A percentile compares a stretch with the other conserved stretches of the same genome.
Conservation (phyloP, 2,329 filamentous ascomycete species). For the Trichoderma harzianum region DNA sequence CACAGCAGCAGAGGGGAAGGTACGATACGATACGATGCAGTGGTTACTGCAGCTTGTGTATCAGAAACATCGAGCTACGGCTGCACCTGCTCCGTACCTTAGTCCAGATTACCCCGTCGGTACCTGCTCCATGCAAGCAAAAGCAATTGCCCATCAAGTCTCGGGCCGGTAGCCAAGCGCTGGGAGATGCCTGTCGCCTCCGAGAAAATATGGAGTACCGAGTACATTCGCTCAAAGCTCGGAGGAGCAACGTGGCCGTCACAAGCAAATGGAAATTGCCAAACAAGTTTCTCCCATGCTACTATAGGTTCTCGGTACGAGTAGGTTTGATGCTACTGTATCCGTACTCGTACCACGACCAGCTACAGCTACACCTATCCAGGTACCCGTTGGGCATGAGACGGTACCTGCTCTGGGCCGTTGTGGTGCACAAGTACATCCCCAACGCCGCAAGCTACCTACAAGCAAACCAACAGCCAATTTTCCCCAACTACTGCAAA, state of each 20-base stretch:
- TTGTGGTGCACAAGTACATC: neutral
- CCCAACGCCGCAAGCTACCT: neutral
- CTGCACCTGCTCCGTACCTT: neutral
- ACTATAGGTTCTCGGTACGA: neutral
- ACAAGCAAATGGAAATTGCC: neutral
- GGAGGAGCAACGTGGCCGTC: constrained; percentile 5
- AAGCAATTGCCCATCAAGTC: neutral
- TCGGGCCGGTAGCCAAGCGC: neutral
- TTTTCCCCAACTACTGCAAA: neutral
- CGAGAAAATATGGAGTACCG: constrained; percentile 4
- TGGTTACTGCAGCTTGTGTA: constrained; percentile 15
- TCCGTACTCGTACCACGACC: neutral
- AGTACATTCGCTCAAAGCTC: neutral
- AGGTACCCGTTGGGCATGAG: neutral
- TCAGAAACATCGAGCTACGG: constrained; percentile 5
- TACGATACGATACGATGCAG: constrained; percentile 12
- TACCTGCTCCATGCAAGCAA: constrained; percentile 6
- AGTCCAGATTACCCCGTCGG: neutral
- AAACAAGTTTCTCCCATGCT: neutral
- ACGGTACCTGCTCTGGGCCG: neutral
- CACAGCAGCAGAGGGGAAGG: constrained; percentile 4
- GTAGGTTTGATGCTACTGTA: neutral
- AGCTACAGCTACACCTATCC: neutral
- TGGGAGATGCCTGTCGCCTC: neutral
- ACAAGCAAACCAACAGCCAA: neutral